Percentiles rank a stretch among this genome's conserved stretches.
These are phyloP conservation scores for Funneliformis geosporum DNA, from an alignment of 192 early-diverging fungal species.

Conservation along the genomic window DNA sequence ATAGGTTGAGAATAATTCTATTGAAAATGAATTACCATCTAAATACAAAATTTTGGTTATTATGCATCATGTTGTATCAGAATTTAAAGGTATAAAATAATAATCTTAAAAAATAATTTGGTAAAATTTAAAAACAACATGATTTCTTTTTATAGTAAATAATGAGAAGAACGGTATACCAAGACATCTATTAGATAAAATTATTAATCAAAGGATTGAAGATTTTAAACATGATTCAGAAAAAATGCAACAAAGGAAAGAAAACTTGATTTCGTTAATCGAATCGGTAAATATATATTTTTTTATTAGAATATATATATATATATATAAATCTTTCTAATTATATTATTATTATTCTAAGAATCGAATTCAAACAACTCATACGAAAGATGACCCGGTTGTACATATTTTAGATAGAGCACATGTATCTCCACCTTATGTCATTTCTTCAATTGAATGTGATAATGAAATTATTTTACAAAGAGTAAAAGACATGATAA, in stretches of 20 bases:
- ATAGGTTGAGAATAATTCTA: not conserved
- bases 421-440: slow-evolving; percentile 49
- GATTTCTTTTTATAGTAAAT: not conserved
- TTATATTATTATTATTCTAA: slow-evolving; percentile 19
- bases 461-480: slow-evolving; percentile 46
- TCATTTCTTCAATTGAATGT: slow-evolving; percentile 44
- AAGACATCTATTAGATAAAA: not conserved
- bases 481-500: slow-evolving; percentile 49
- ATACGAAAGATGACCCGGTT: slow-evolving; percentile 35
- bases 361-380: slow-evolving; percentile 49
- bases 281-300: slow-evolving; percentile 28
- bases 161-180: not conserved
- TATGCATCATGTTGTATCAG: not conserved
- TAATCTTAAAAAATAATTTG: not conserved
- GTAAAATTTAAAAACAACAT: not conserved
- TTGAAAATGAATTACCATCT: slow-evolving; percentile 1
- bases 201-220: slow-evolving; percentile 14
- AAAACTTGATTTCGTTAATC: slow-evolving; percentile 32
- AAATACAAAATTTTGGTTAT: slow-evolving; percentile 27
- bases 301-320: not conserved
- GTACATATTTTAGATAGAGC: slow-evolving; percentile 47
- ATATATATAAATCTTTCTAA: not conserved
- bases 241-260: slow-evolving; percentile 33
- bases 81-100: slow-evolving; percentile 18
- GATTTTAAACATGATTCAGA: slow-evolving; percentile 6